A percentile compares a stretch with the other conserved stretches of the same genome.
phyloP scores from a whole-genome alignment of 2,329 filamentous ascomycete genomes.

The Nothomitra cinnamomea region DNA sequence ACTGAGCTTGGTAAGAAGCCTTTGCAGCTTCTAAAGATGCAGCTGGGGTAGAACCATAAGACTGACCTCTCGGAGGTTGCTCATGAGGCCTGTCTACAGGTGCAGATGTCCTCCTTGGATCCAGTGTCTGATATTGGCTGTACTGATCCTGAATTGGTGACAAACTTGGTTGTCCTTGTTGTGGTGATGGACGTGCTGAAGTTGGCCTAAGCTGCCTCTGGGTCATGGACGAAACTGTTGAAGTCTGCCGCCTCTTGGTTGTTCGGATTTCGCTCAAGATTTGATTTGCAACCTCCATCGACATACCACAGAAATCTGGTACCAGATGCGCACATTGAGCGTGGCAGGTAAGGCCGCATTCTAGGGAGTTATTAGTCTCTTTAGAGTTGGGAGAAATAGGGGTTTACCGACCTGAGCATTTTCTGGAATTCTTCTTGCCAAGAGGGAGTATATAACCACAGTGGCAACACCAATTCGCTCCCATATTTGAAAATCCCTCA shows the following conservation, averaged over 20 bases:
- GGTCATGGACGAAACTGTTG: conserved; percentile 33
- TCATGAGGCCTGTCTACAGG: conserved; percentile 21
- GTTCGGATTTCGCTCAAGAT: conserved; percentile 76
- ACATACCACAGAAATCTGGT: conserved; percentile 98
- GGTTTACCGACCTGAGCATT: conserved; percentile 54
- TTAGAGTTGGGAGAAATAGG: neutral
- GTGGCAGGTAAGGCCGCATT: conserved; percentile 86
- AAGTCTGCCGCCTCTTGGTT: conserved; percentile 50
- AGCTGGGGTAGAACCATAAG: conserved; percentile 22
- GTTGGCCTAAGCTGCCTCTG: conserved; percentile 47
- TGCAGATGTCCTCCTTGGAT: conserved; percentile 29
- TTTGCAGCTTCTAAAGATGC: conserved; percentile 31
- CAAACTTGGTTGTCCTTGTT: conserved; percentile 18
- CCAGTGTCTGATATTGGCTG: conserved; percentile 14
- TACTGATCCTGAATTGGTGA: conserved; percentile 21
- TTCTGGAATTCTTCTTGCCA: conserved; percentile 86
- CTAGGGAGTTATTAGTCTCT: conserved; percentile 24
- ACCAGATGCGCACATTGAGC: conserved; percentile 85
- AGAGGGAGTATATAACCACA: conserved; percentile 92
- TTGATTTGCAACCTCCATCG: conserved; percentile 90
- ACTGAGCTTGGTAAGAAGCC: conserved; percentile 22
- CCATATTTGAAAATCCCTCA: conserved; percentile 90
- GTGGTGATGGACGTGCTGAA: conserved; percentile 26
- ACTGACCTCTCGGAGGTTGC: conserved; percentile 21
- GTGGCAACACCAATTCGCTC: conserved; percentile 98